Base-by-base conservation (phyloP, 345 rosid species). In the Hypericum androsaemum region DNA sequence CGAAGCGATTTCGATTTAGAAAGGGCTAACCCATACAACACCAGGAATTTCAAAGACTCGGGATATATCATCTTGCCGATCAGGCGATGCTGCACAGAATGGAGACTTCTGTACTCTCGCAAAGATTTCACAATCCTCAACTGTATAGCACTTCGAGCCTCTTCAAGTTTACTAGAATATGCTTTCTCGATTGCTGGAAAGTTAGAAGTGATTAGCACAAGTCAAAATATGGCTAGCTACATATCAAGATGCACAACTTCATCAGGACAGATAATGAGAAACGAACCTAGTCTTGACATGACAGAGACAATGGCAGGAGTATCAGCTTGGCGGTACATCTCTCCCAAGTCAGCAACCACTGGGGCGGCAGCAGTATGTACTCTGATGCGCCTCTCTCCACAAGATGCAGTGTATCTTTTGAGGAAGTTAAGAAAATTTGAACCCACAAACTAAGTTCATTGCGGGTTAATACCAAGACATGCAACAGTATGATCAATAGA, bases 311-410 rank as follows among this genome's bases (percentile, higher is more conserved):
- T 75, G 65, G 97, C 81, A 66, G 95, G 95, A 58, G 74, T 71
- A 78, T 94, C 99, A 64, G 97, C 99, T 51, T 77, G 89, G 37
- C 89, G 75, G 68, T 94, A 94, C 99, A 94, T 94, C 64, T 84
- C 96, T 61, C 95, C 90, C 65, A 94, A 82, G 65, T 88, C 89
- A 44, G 99, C 17, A 66, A 86, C 95, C 28, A 89, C 92, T 39
- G 96, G 97, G 14, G 92, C 96, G 37, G 85, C 83, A 46, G 94
- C 79, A 7, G 96, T 94, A 67, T 88, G 99, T 59, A 94, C 86
- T 74, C 97, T 84, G 62, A 94, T 94, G 54, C 97, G 92, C 68
- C 99, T 89, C 80, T 94, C 99, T 69, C 99, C 99, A 43, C 97
- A 94, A 46, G 99, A 94, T 54, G 99, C 97, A 56, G 97, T 94